Conservation (phyloP, 2,329 filamentous ascomycete species). For the Fusarium bulbicola region DNA sequence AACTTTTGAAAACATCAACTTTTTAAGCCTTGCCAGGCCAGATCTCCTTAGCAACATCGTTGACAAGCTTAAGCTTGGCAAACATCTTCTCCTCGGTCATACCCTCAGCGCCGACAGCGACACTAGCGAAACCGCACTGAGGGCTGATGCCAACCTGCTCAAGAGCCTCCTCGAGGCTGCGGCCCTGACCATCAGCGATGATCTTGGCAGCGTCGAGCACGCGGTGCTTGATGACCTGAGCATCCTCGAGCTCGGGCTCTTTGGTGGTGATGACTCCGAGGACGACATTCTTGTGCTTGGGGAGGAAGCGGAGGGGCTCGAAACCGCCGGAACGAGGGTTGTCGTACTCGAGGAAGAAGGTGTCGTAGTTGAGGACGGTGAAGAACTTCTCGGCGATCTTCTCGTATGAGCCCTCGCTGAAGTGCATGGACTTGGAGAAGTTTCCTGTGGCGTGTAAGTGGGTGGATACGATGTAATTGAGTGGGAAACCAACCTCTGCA, state of each 20-base stretch:
- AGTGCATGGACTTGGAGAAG: slow-evolving; percentile 70
- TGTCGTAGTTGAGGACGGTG: slow-evolving; percentile 65
- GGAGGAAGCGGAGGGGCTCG: slow-evolving; percentile 68
- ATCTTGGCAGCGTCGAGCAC: slow-evolving; percentile 69
- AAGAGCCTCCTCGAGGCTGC: slow-evolving; percentile 70
- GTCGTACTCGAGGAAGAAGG: slow-evolving; percentile 70
- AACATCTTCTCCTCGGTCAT: slow-evolving; percentile 75
- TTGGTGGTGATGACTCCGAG: slow-evolving; percentile 70
- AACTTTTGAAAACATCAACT: background rate
- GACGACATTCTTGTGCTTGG: slow-evolving; percentile 68
- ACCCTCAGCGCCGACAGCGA: slow-evolving; percentile 70
- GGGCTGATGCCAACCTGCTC: slow-evolving; percentile 73
- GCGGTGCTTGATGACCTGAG: slow-evolving; percentile 62
- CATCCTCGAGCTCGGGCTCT: slow-evolving; percentile 65
- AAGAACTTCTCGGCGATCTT: slow-evolving; percentile 70
- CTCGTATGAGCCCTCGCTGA: slow-evolving; percentile 71
- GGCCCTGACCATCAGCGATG: slow-evolving; percentile 70
- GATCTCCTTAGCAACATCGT: slow-evolving; percentile 71
- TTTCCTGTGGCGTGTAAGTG: slow-evolving; percentile 52
- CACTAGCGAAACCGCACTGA: slow-evolving; percentile 76
- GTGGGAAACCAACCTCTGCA: slow-evolving; percentile 45
- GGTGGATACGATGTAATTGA: background rate
- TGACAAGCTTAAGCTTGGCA: slow-evolving; percentile 74
- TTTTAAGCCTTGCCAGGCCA: slow-evolving; percentile 55
- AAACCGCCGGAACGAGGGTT: slow-evolving; percentile 68